These are phyloP conservation scores for Rutstroemia sp. DNA, from an alignment of 2,329 filamentous ascomycete species.

Conservation along the genomic window DNA sequence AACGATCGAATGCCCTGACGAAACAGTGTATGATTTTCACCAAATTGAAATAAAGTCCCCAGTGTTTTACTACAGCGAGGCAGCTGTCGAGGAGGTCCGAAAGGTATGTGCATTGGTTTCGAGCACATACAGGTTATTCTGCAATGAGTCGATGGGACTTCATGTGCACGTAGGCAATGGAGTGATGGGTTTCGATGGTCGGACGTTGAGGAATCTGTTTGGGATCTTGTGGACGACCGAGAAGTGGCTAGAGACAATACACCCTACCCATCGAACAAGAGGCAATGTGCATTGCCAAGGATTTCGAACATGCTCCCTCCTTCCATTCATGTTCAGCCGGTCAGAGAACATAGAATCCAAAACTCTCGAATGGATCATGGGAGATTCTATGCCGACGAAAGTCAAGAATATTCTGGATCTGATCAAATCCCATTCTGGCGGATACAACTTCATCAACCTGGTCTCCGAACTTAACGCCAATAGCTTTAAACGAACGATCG, in stretches of 20 bases:
- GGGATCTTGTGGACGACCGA: conserved; percentile 26
- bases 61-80: neutral
- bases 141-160: conserved; percentile 21
- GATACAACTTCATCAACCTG: neutral
- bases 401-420: neutral
- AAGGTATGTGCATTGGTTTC: conserved; percentile 8
- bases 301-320: neutral
- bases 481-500: conserved; percentile 16
- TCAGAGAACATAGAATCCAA: neutral
- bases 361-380: neutral
- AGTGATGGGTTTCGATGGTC: conserved; percentile 17
- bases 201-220: conserved; percentile 26
- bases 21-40: neutral
- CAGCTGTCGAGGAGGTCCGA: neutral
- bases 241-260: conserved; percentile 22
- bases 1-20: neutral
- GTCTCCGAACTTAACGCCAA: neutral
- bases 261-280: conserved; percentile 12
- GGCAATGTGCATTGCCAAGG: neutral
- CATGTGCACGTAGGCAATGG: conserved; percentile 31
- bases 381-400: neutral
- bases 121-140: conserved; percentile 15
- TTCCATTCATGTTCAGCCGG: neutral
- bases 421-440: neutral
- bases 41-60: conserved; percentile 4